Base-by-base conservation (phyloP, 2,329 filamentous ascomycete genomes). In the Ceratocystis alfenasii region DNA sequence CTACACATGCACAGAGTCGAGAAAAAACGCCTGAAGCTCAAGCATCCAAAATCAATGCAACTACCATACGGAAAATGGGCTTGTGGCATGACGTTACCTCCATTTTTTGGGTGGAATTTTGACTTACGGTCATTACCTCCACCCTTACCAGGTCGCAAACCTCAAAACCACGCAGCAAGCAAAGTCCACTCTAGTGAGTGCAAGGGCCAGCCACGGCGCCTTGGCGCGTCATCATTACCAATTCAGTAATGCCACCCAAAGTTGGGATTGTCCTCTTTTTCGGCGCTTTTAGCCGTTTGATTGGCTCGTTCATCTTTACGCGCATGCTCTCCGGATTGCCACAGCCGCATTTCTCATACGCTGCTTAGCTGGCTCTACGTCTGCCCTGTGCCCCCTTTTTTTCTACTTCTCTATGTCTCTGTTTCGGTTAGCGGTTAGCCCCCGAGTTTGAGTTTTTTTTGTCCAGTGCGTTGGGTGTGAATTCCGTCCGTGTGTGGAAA, bases 241-340 rank as follows among this genome's bases (percentile, higher is more conserved):
- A 30, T 22, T 6, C 12, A 50, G 41, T 20, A 15, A 33, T 25
- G 25, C 63, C 46, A 45, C n/a, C 53, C 63, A 41, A 30, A 28
- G 30, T 36, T 64, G 48, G 30, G 7, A 30, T 53, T 41, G 44
- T 48, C 63, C 10, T 7, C 45, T 64, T 64, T 65, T 28, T 62
- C 45, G 55, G 64, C 20, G 36, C 7, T 61, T 62, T 62, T 57
- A 57, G 57, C 44, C 12, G 57, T 61, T 41, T 66, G 25, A 66
- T 66, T 66, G 65, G 65, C 53, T 41, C 44, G 20, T 46, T 41
- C 36, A 22, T 44, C 48, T 7, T 12, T 46, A n/a, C 45, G 44
- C 44, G 20, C 44, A 36, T 65, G 30, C 36, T 44, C 64, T 63
- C 57, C 57, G 59, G 64, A 62, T 53, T 53, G 44, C 60, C 60